Evolutionary conservation across 257 asterid species (phyloP), one percentile per base, ranked within the genome.

Genomic region (Solanum pinnatisectum): DNA sequence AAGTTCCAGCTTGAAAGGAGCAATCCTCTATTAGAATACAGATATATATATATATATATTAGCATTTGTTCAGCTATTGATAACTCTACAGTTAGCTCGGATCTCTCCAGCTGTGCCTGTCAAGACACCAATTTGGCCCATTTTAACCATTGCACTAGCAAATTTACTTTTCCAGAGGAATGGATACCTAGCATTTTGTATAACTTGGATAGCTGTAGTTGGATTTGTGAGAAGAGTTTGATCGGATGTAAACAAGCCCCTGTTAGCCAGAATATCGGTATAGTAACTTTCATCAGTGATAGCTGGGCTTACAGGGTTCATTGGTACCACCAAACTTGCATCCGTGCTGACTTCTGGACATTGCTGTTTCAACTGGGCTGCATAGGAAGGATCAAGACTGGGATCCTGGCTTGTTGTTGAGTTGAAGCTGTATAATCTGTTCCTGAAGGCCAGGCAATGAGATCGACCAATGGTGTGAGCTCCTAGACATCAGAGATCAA

Each of bases 391-490:
- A 74, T 96, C 98, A 83, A 96, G 79, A 59, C 92, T 94, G 2
- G 99, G 95, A 84, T 94, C 99, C 37, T 90, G 92, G 83, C 68
- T 56, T 9, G 89, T 37, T 13, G 87, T 91, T 18, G 94, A 1
- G 92, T 78, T 94, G 93, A 94, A 94, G 72, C 68, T 94, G 88
- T 93, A 93, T 27, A 96, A 90, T 84, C 98, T 91, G 88, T 88
- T 82, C 4, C n/a, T 90, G 89, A 96, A 92, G 10, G 96, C 89
- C 2, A 90, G 12, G 91, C 99, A 96, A 39, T 94, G 98, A 13
- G 98, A 94, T 71, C 94, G 92, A 8, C 98, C 99, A 23, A 95
- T 39, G 1, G 98, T 93, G 92, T 96, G 98, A 5, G 94, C 95
- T 84, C 98, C 98, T 96, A 88, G 22, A 82, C 22, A 82, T 82